Evolutionary conservation across 805 yeast genomes (phyloP).

Genomic region (Kockiozyma suomiensis): DNA sequence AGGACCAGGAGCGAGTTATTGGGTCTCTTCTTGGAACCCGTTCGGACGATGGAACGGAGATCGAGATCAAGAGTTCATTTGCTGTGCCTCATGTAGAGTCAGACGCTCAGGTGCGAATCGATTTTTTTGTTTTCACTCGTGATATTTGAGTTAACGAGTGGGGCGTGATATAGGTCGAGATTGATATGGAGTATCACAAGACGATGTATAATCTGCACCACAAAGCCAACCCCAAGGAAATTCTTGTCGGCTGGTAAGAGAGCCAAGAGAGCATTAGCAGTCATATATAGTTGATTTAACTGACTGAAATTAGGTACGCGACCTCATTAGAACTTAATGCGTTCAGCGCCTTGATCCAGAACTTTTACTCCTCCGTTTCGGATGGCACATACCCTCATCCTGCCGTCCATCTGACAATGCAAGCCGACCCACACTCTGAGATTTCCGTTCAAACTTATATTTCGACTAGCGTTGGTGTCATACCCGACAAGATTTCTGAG

Average conservation of each 20-base stretch:
- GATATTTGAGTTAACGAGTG: not conserved
- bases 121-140: not conserved
- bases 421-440: conserved; percentile 55
- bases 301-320: conserved; percentile 35
- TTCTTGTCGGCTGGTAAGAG: conserved; percentile 85
- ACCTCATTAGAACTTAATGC: conserved; percentile 62
- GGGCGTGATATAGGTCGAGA: conserved; percentile 49
- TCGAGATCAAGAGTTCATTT: conserved; percentile 74
- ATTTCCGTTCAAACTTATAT: conserved; percentile 71
- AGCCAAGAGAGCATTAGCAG: conserved; percentile 23
- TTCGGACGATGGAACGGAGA: conserved; percentile 78
- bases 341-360: conserved; percentile 77
- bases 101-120: conserved; percentile 58
- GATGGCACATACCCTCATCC: conserved; percentile 75
- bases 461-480: conserved; percentile 71
- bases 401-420: conserved; percentile 76
- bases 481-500: conserved; percentile 41
- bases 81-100: conserved; percentile 78
- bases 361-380: conserved; percentile 67
- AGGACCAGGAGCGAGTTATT: conserved; percentile 58
- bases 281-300: not conserved
- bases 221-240: conserved; percentile 75
- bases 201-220: conserved; percentile 70
- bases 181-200: conserved; percentile 76
- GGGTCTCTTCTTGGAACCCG: conserved; percentile 82